These are phyloP conservation scores for Chalciporus pseudorubinellus DNA, from an alignment of 768 basidiomycete genomes.

Conservation along the genomic window DNA sequence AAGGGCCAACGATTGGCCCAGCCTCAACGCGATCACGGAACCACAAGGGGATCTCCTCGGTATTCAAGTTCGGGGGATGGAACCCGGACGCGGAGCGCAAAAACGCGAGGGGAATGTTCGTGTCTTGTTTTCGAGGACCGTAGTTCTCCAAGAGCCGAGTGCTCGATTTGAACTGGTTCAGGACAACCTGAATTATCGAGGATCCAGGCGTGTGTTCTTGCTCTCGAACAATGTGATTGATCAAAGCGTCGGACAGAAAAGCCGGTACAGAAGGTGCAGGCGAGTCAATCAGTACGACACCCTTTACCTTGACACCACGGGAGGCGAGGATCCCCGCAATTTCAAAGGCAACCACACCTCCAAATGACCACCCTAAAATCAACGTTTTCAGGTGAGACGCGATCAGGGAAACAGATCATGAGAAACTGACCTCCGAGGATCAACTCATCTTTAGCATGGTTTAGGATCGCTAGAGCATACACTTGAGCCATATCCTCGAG, in stretches of 20 bases:
- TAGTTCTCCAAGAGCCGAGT: slow-evolving; percentile 48
- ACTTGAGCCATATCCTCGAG: slow-evolving; percentile 50
- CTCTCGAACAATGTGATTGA: slow-evolving; percentile 45
- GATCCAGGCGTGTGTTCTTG: slow-evolving; percentile 28
- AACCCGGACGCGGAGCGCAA: slow-evolving; percentile 54
- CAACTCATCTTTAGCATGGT: slow-evolving; percentile 37
- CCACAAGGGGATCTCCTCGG: slow-evolving; percentile 47
- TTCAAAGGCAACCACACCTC: slow-evolving; percentile 71
- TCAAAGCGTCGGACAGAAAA: slow-evolving; percentile 50
- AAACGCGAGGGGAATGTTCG: slow-evolving; percentile 42
- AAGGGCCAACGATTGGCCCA: slow-evolving; percentile 36
- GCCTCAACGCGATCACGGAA: slow-evolving; percentile 45
- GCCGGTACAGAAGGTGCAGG: slow-evolving; percentile 55
- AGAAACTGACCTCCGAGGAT: slow-evolving; percentile 56
- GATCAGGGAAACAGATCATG: background rate
- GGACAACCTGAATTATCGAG: slow-evolving; percentile 37
- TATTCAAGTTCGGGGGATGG: slow-evolving; percentile 25
- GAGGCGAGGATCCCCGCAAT: slow-evolving; percentile 46
- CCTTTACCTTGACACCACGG: slow-evolving; percentile 45
- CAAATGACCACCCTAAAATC: slow-evolving; percentile 71
- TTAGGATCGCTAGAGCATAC: slow-evolving; percentile 45
- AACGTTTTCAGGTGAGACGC: background rate
- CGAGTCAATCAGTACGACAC: slow-evolving; percentile 65
- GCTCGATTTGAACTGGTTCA: slow-evolving; percentile 49
- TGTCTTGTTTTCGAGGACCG: slow-evolving; percentile 30